Percentiles rank a stretch among this genome's conserved stretches.
phyloP scores from a whole-genome alignment of 345 rosid genomes.

The Nephelium lappaceum region DNA sequence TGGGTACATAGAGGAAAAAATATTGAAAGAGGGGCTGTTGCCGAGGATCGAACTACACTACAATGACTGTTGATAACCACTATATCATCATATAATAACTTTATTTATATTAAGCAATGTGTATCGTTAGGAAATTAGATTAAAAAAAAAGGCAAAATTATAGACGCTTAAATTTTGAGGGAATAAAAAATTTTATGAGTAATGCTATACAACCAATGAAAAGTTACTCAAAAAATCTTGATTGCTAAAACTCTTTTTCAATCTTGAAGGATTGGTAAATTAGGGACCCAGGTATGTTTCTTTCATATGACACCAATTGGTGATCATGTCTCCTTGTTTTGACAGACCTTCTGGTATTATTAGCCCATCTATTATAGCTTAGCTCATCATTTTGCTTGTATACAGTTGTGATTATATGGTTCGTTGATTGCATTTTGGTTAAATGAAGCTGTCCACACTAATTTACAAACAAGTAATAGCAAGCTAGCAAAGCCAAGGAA shows the following conservation, averaged over 20 bases:
- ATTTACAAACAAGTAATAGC: neutral
- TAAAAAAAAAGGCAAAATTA: too few species aligned
- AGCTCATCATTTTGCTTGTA: constrained; percentile 11
- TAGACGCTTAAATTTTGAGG: too few species aligned
- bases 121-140: too few species aligned
- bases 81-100: too few species aligned
- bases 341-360: neutral
- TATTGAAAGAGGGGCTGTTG: constrained; percentile 50
- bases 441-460: constrained; percentile 13
- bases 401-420: neutral
- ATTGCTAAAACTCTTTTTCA: neutral
- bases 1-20: too few species aligned
- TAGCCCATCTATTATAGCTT: neutral
- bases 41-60: constrained; percentile 83
- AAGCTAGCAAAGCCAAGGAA: constrained; percentile 3
- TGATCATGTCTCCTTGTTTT: neutral
- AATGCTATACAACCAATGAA: too few species aligned
- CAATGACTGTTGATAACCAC: too few species aligned
- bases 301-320: neutral
- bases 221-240: too few species aligned
- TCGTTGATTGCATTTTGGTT: neutral
- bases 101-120: too few species aligned
- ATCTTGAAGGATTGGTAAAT: too few species aligned
- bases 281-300: too few species aligned
- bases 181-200: too few species aligned